Conservation (phyloP, 2,329 filamentous ascomycete genomes). For the Verticillium longisporum region DNA sequence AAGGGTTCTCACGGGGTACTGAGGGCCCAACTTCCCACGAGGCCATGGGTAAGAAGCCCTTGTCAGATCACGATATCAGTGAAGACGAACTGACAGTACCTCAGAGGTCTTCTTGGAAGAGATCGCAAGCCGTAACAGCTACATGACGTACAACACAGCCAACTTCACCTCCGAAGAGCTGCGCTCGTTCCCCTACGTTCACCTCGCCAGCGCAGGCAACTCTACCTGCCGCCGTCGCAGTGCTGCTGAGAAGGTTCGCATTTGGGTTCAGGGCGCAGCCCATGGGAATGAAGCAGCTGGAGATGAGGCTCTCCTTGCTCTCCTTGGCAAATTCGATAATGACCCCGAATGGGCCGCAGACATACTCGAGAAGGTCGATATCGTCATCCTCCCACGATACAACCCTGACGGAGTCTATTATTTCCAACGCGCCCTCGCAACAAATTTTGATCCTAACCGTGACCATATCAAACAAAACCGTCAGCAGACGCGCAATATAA, state of each 20-base stretch:
- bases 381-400: slow-evolving; percentile 22
- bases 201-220: slow-evolving; percentile 3
- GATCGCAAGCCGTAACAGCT: slow-evolving; percentile 6
- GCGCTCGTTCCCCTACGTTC: slow-evolving; percentile 11
- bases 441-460: slow-evolving; percentile 23
- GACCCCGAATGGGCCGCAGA: slow-evolving; percentile 19
- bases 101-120: slow-evolving; percentile 10
- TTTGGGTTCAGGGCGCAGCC: slow-evolving; percentile 22
- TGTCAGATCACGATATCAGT: not conserved
- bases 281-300: slow-evolving; percentile 25
- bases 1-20: slow-evolving; percentile 11
- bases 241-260: slow-evolving; percentile 17
- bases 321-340: slow-evolving; percentile 21
- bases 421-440: slow-evolving; percentile 22
- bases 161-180: slow-evolving; percentile 14
- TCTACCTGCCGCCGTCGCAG: not conserved
- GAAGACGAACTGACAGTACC: not conserved
- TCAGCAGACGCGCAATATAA: slow-evolving; percentile 22
- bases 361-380: slow-evolving; percentile 19
- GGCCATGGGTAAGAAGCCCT: slow-evolving; percentile 8
- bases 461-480: slow-evolving; percentile 24
- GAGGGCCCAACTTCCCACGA: slow-evolving; percentile 12
- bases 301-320: slow-evolving; percentile 21
- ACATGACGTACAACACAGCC: slow-evolving; percentile 11
- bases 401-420: slow-evolving; percentile 26